A percentile compares a stretch with the other conserved stretches of the same genome.
Evolutionary conservation across 805 yeast species (phyloP).

Genomic region (Peterozyma xylosa): DNA sequence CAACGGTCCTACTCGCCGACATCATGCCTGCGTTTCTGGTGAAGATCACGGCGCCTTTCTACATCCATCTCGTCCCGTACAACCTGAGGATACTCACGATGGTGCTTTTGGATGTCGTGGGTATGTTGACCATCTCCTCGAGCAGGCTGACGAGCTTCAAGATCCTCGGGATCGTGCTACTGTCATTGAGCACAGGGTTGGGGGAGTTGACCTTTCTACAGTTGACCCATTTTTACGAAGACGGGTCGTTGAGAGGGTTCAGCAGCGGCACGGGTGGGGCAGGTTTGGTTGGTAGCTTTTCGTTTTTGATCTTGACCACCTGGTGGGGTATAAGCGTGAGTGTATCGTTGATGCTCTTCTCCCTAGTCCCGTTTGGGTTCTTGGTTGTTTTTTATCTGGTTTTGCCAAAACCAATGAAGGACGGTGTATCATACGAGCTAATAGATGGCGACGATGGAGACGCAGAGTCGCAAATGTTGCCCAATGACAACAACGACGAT

Average conservation of each 20-base stretch:
- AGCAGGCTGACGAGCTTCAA: conserved; percentile 28
- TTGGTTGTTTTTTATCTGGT: conserved; percentile 18
- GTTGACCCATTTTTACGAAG: conserved; percentile 68
- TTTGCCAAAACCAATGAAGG: conserved; percentile 15
- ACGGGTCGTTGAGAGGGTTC: conserved; percentile 71
- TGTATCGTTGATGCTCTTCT: conserved; percentile 49
- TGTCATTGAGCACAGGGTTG: conserved; percentile 79
- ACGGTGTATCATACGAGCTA: not conserved
- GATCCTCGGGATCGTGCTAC: conserved; percentile 66
- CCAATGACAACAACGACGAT: too few species aligned
- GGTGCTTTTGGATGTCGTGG: conserved; percentile 53
- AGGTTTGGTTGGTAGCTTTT: conserved; percentile 76
- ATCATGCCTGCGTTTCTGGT: conserved; percentile 74
- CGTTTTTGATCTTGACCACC: conserved; percentile 67
- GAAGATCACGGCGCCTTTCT: conserved; percentile 74
- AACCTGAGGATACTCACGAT: conserved; percentile 41
- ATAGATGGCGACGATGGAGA: not conserved
- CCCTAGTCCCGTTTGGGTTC: conserved; percentile 24
- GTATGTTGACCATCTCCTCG: conserved; percentile 66
- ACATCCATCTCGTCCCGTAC: conserved; percentile 61
- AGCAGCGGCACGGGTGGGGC: conserved; percentile 97
- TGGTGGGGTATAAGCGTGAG: conserved; percentile 49
- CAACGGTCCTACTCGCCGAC: conserved; percentile 78
- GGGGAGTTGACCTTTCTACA: conserved; percentile 90
- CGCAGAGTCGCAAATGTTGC: not conserved